phyloP scores from a whole-genome alignment of 2,329 filamentous ascomycete species.

The Cladorrhinum sp. region DNA sequence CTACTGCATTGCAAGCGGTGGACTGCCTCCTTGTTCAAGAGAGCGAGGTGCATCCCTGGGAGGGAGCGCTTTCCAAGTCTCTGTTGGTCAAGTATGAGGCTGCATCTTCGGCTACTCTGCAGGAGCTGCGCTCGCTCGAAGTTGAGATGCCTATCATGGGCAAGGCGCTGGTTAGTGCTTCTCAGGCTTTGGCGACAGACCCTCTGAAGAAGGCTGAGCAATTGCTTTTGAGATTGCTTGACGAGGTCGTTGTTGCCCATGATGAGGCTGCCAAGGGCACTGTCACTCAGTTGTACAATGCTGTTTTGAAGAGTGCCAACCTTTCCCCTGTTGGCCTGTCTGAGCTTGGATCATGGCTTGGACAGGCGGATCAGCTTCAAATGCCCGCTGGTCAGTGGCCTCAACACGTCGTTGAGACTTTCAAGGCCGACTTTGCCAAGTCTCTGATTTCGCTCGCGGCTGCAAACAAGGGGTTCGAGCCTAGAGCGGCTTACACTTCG shows the following conservation, averaged over 20 bases:
- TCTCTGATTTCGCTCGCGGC: constrained; percentile 45
- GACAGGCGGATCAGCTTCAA: constrained; percentile 23
- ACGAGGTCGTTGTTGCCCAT: constrained; percentile 41
- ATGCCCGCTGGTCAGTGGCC: constrained; percentile 29
- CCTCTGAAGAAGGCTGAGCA: constrained; percentile 48
- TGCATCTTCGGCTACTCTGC: constrained; percentile 53
- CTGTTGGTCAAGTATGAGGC: constrained; percentile 55
- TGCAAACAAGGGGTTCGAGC: constrained; percentile 31
- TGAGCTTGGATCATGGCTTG: constrained; percentile 17
- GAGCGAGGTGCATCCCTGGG: constrained; percentile 42
- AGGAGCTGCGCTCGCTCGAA: constrained; percentile 61
- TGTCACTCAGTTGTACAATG: constrained; percentile 29
- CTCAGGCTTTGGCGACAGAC: constrained; percentile 47
- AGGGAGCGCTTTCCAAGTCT: constrained; percentile 46
- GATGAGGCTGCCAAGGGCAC: constrained; percentile 32
- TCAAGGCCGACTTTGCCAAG: constrained; percentile 44
- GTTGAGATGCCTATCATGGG: constrained; percentile 62
- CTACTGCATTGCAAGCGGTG: constrained; percentile 44
- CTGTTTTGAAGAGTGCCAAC: constrained; percentile 12
- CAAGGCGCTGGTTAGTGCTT: constrained; percentile 50
- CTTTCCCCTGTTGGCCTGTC: neutral
- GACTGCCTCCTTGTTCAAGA: constrained; percentile 42
- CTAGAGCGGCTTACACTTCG: constrained; percentile 39
- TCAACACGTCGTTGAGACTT: constrained; percentile 36
- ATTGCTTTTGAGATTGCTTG: constrained; percentile 46